These are phyloP conservation scores for Neurospora sp. DNA, from an alignment of 2,329 filamentous ascomycete genomes.

Conservation along the genomic window DNA sequence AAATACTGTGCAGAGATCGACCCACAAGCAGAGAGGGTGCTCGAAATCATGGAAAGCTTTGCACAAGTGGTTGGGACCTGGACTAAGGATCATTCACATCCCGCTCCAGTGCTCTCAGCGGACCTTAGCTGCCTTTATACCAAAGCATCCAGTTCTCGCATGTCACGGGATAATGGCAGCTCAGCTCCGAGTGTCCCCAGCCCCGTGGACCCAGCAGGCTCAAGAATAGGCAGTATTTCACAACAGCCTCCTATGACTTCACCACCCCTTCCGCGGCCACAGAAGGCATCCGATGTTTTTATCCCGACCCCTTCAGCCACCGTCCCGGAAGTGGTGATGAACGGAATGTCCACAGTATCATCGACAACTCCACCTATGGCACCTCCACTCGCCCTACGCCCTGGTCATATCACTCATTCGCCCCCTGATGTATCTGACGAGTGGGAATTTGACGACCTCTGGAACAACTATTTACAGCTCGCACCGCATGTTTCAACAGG, in stretches of 20 bases:
- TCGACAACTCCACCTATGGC: constrained; percentile 2
- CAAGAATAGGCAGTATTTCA: constrained; percentile 1
- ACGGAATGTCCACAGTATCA: constrained; percentile 9
- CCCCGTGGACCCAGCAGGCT: constrained; percentile 1
- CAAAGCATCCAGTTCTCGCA: constrained; percentile 7
- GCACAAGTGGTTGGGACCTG: constrained; percentile 28
- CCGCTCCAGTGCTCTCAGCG: constrained; percentile 11
- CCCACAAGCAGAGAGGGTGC: constrained; percentile 37
- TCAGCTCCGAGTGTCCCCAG: background rate
- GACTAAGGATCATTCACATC: constrained; percentile 12
- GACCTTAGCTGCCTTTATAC: constrained; percentile 16
- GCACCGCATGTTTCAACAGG: background rate
- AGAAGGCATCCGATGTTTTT: constrained; percentile 10
- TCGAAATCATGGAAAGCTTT: constrained; percentile 41
- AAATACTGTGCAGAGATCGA: constrained; percentile 38
- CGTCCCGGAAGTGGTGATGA: constrained; percentile 8
- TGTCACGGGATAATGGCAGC: constrained; percentile 3
- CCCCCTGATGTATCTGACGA: constrained; percentile 21
- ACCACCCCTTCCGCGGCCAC: constrained; percentile 10
- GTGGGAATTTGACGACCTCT: constrained; percentile 29
- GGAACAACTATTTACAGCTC: constrained; percentile 17
- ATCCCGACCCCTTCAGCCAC: constrained; percentile 4
- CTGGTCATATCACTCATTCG: constrained; percentile 14
- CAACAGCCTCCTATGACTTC: constrained; percentile 2
- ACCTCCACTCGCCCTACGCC: constrained; percentile 2